Base-by-base conservation (phyloP, 2,329 filamentous ascomycete genomes). In the Scytalidium sp. region DNA sequence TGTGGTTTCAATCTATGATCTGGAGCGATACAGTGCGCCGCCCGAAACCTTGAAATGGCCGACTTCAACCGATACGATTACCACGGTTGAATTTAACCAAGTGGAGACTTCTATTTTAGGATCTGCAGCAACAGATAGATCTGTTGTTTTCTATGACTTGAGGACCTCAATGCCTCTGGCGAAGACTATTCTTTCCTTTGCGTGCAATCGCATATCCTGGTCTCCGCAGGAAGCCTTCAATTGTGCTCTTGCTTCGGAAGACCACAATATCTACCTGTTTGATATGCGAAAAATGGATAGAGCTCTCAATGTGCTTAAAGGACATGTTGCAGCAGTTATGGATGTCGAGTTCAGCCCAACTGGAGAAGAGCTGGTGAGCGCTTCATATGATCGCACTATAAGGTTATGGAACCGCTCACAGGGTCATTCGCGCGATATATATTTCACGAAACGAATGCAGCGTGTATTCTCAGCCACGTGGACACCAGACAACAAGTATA, bases 401-500 rank as follows among this genome's bases (percentile, higher is more conserved):
- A 84, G 94, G 45, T 74, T 97, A 45, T 97, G 91, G 88, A 83
- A 83, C 65, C 81, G 88, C 50, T 81, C 85, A 56, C 76, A 85
- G 54, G 93, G 93, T 20, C 90, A 94, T 70, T 92, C 88, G 13
- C 81, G 92, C 60, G 94, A 99, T 64, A 84, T 97, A 44, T 99
- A 97, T 71, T 92, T 97, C 74, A 97, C 94, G 17, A 96, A 97
- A 72, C 85, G 94, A 56, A 97, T 97, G 93, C 93, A 97, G 74
- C 83, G 93, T 59, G 91, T 97, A 49, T 95, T 95, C 73, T 85
- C 87, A 9, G 84, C 84, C 43, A 83, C 81, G 54, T 97, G 88
- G 79, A 94, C 91, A 0, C 88, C 91, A 5, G 94, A 99, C 67
- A 85, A 87, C 57, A 89, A 89, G 61, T 99, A 96, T 67, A 73